Evolutionary conservation across 441 rosid genomes (phyloP), one percentile per base, ranked within the genome.

Genomic region (Jatropha podagrica): DNA sequence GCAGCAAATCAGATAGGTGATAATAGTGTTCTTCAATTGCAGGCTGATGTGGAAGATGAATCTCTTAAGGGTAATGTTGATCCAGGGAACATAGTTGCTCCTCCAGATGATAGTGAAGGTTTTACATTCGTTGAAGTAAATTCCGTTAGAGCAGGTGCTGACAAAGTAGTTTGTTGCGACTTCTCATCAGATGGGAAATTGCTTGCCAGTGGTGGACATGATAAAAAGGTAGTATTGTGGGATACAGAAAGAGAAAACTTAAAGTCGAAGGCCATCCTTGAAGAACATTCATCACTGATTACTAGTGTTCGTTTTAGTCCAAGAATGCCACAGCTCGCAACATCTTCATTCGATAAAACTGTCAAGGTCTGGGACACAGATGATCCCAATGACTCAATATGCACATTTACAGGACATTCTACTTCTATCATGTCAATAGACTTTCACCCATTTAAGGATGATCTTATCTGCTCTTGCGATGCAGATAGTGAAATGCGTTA

Each of bases 281-380:
- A 37, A 65, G 56, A 73, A 44, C 23, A 95, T 85, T 68, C 93
- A 11, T 67, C 81, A 37, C 78, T 87, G 84, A 89, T 95, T 68
- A 95, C 96, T 7, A 98, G 93, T 79, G 87, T 91, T 68, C 98
- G 98, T 70, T 95, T 93, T 83, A 90, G 99, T 82, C 89, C 97
- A 58, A 93, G 86, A 87, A 85, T 89, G 85, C 86, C 97, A 75
- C 93, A 97, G n/a, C 89, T 96, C 58, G 98, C 98, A 60, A 96
- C 98, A 61, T 92, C 97, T 55, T 96, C 99, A 5, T 95, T 88
- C 68, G 99, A 95, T 86, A 91, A 86, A 86, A 92, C 97, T 80
- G 97, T 95, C 76, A 84, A 90, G 84, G 94, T 95, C 77, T 95
- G 99, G 99, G 96, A 93, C 74, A 94, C 91, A 76, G 92, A 95